Percentiles rank a stretch among this genome's conserved stretches.
phyloP scores from a whole-genome alignment of 495 filamentous ascomycete genomes.

The Podospora didyma region DNA sequence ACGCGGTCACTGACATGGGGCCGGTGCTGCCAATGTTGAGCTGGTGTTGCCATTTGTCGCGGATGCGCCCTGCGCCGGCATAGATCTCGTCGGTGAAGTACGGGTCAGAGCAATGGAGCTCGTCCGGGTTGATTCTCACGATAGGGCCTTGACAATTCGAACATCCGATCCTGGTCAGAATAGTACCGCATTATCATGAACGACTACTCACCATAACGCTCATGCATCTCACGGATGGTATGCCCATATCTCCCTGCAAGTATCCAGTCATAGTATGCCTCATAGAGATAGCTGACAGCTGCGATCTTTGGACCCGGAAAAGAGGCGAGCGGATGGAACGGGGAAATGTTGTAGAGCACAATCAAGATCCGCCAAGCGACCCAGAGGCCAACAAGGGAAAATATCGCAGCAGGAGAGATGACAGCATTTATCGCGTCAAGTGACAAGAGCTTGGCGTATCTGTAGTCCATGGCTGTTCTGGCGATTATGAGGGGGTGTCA shows the following conservation, averaged over 20 bases:
- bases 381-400: constrained; percentile 20
- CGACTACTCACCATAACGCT: too few relatives aligned
- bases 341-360: constrained; percentile 27
- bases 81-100: constrained; percentile 33
- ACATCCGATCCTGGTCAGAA: too few relatives aligned
- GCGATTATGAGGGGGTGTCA: too few relatives aligned
- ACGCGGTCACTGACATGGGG: constrained; percentile 27
- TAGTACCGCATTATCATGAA: too few relatives aligned
- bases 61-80: constrained; percentile 19
- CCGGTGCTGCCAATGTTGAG: constrained; percentile 16
- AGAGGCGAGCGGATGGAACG: constrained; percentile 26
- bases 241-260: too few relatives aligned
- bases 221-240: constrained; percentile 48
- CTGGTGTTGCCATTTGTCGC: constrained; percentile 28
- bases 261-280: constrained; percentile 55
- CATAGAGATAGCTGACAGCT: constrained; percentile 40
- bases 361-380: constrained; percentile 18
- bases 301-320: constrained; percentile 49
- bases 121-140: constrained; percentile 34
- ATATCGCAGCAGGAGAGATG: too few relatives aligned
- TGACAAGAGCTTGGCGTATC: too few relatives aligned
- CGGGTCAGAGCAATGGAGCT: constrained; percentile 29
- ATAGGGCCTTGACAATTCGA: too few relatives aligned
- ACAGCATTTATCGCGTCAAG: too few relatives aligned
- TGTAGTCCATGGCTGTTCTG: too few relatives aligned